Evolutionary conservation across 1,284 basidiomycete genomes (phyloP), one percentile per base, ranked within the genome.

Genomic region (Puccinia sorghi): DNA sequence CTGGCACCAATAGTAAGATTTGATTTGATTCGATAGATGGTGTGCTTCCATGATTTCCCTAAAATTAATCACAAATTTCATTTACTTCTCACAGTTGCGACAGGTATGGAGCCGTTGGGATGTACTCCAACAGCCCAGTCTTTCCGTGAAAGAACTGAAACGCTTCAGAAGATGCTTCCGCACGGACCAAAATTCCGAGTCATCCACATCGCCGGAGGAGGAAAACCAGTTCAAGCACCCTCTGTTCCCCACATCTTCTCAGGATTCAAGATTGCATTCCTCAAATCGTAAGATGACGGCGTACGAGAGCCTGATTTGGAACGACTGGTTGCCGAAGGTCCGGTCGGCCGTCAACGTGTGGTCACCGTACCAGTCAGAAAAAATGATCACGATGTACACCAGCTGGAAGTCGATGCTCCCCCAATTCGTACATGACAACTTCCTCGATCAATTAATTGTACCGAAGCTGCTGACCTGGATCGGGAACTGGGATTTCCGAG

Each of bases 261-360:
- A 46, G 27, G 43, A 17, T 37, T 54, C 46, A n/a, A n/a, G 22
- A 46, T 52, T 69, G 22, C 66, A 69, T 20, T 52, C 50, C 7
- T 52, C 63, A 78, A 81, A 15, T 70, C 67, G 76, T 4, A 72
- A 87, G 0, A 99, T 99, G 97, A 94, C 94, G 6, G 91, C 97
- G 0, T 99, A 93, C 84, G 96, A 99, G 84, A 92, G 91, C 78
- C 86, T 99, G 25, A 86, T 99, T 20, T 99, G 96, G 95, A 92
- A 91, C 80, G 87, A 92, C 8, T 99, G 95, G 96, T 86, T 99
- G 32, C 97, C 97, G 0, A 91, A 89, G 84, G 90, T 99, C n/a
- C 90, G 97, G 41, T 92, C 92, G 0, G 88, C 89, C 11, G 89
- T 97, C 84, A 97, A 97, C 87, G 87, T 79, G 25, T 99, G 97